A percentile compares a stretch with the other conserved stretches of the same genome.
Evolutionary conservation across 2,329 filamentous ascomycete species (phyloP).

Genomic region (Aspergillus oerlinghausenensis): DNA sequence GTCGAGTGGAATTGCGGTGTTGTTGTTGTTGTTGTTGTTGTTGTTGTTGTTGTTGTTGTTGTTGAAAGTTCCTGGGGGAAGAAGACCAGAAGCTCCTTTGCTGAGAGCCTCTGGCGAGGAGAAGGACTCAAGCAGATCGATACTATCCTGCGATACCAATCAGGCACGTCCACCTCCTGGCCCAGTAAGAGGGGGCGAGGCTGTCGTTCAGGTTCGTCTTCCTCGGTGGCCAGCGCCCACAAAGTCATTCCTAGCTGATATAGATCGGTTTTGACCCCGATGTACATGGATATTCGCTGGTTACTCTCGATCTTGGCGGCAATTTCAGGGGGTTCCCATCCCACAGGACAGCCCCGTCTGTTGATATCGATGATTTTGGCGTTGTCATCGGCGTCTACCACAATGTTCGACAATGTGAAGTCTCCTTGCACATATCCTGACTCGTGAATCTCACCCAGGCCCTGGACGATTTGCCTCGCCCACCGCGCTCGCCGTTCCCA

Average conservation of each 20-base stretch:
- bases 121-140: slow-evolving; percentile 70
- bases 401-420: slow-evolving; percentile 95
- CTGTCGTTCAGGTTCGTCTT: slow-evolving; percentile 83
- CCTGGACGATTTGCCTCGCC: slow-evolving; percentile 86
- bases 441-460: slow-evolving; percentile 89
- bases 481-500: slow-evolving; percentile 78
- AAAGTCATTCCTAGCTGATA: slow-evolving; percentile 97
- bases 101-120: slow-evolving; percentile 68
- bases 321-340: slow-evolving; percentile 95
- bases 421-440: slow-evolving; percentile 96
- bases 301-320: slow-evolving; percentile 78
- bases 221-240: slow-evolving; percentile 81
- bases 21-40: slow-evolving; percentile 12
- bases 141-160: slow-evolving; percentile 73
- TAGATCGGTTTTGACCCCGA: slow-evolving; percentile 94
- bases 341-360: slow-evolving; percentile 89
- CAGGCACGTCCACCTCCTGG: slow-evolving; percentile 57
- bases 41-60: slow-evolving; percentile 10
- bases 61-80: slow-evolving; percentile 52
- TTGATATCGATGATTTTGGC: slow-evolving; percentile 99
- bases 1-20: slow-evolving; percentile 12
- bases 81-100: slow-evolving; percentile 63
- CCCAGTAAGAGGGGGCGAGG: slow-evolving; percentile 63
- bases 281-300: slow-evolving; percentile 92
- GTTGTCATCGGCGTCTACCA: slow-evolving; percentile 76